phyloP scores from a whole-genome alignment of 148 eudicot genomes.

The Rheum nobile region DNA sequence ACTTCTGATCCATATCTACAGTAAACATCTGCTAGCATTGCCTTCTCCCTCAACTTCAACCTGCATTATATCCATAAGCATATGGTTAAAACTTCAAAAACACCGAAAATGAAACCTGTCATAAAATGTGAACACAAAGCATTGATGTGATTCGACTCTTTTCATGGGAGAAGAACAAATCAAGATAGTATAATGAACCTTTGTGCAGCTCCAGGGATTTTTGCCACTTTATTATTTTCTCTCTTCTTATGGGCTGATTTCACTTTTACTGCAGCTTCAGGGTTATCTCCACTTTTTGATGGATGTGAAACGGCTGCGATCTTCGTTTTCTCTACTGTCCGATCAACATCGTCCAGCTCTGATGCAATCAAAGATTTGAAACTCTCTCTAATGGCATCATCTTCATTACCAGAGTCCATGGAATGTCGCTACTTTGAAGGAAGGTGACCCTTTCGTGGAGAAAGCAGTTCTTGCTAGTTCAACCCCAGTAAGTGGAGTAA shows the following conservation, averaged over 20 bases:
- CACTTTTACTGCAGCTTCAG: constrained; percentile 17
- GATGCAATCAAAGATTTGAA: constrained; percentile 4
- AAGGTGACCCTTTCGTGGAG: no score
- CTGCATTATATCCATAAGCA: constrained; percentile 27
- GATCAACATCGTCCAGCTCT: constrained; percentile 8
- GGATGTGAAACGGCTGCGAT: constrained; percentile 11
- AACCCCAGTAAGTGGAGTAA: no score
- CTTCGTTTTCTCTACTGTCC: constrained; percentile 9
- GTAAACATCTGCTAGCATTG: constrained; percentile 50
- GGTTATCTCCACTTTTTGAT: constrained; percentile 19
- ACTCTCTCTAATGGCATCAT: constrained; percentile 11
- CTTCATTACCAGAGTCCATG: constrained; percentile 18
- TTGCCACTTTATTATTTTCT: constrained; percentile 24
- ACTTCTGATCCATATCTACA: constrained; percentile 47
- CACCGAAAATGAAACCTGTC: background rate
- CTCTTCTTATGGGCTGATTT: constrained; percentile 24
- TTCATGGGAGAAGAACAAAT: background rate
- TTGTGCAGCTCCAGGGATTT: constrained; percentile 64
- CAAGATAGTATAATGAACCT: constrained; percentile 24
- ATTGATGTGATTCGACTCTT: background rate
- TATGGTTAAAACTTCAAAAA: background rate
- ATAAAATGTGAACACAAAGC: background rate
- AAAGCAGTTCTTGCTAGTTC: no score
- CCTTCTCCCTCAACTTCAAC: constrained; percentile 62
- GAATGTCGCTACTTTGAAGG: no score